Evolutionary conservation across 1,139 yeast species (phyloP).

Genomic region (Saccharomyces hybrid): DNA sequence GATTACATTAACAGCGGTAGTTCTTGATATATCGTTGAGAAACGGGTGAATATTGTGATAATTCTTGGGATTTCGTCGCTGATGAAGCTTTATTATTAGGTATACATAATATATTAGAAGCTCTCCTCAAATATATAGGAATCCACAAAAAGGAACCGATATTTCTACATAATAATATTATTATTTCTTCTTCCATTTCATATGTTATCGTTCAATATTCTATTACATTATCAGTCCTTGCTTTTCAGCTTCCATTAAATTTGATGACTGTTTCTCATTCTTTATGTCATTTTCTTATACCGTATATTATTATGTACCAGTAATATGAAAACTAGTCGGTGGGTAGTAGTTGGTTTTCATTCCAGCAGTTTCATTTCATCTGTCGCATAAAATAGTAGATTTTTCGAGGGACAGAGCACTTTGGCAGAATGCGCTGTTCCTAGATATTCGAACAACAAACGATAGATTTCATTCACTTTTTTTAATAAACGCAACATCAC

Average conservation of each 20-base stretch:
- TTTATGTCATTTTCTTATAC: not conserved
- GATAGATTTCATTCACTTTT: not conserved
- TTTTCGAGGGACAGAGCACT: too few relatives aligned
- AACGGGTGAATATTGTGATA: not conserved
- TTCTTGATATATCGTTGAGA: too few relatives aligned
- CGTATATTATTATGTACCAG: not conserved
- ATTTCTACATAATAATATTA: too few relatives aligned
- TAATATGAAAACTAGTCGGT: too few relatives aligned
- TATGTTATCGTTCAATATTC: too few relatives aligned
- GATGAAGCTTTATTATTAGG: not conserved
- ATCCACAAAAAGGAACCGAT: not conserved
- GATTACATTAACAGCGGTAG: too few relatives aligned
- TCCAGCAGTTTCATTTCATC: not conserved
- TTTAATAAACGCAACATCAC: not conserved
- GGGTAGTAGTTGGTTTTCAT: not conserved
- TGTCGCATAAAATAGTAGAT: not conserved
- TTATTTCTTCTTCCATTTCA: too few relatives aligned
- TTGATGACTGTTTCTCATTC: not conserved
- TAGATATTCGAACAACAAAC: too few relatives aligned
- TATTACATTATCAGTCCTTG: not conserved
- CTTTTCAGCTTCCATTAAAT: not conserved
- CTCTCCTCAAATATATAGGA: not conserved
- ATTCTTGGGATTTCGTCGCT: not conserved
- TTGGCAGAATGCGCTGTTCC: too few relatives aligned
- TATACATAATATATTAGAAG: not conserved